Evolutionary conservation across 2,329 filamentous ascomycete genomes (phyloP).

Genomic region (Arthrobotrys megalospora): DNA sequence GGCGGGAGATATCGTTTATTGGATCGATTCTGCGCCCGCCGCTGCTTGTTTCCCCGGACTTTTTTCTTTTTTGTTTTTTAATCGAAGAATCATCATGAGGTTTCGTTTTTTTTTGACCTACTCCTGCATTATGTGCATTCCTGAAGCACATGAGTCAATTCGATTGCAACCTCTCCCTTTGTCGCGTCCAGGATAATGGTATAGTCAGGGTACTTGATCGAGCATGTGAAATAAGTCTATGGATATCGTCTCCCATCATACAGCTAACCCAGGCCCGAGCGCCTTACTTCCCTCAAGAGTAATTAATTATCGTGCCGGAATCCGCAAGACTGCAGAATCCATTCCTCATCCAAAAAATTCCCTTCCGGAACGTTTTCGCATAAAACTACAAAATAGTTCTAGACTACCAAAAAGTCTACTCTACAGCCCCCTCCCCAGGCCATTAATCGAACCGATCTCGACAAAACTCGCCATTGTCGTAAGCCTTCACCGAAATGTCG

Average conservation of each 20-base stretch:
- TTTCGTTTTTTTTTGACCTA: neutral
- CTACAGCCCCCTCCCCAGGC: too few species aligned
- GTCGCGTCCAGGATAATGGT: too few species aligned
- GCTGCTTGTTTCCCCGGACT: conserved; percentile 21
- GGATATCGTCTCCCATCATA: too few species aligned
- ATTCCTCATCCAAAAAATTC: neutral
- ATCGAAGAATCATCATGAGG: neutral
- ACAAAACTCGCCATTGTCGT: conserved; percentile 3
- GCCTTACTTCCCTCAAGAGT: neutral
- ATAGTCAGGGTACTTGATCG: too few species aligned
- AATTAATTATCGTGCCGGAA: conserved; percentile 19
- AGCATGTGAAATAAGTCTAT: conserved; percentile 1
- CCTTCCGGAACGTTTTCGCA: conserved; percentile 36
- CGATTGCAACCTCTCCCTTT: conserved; percentile 9
- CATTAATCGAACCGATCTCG: neutral
- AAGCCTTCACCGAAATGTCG: conserved; percentile 20
- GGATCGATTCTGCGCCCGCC: too few species aligned
- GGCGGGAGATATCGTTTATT: neutral
- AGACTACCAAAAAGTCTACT: too few species aligned
- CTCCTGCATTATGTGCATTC: conserved; percentile 31
- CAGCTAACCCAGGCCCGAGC: too few species aligned
- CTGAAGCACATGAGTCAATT: conserved; percentile 10
- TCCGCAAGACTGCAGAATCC: neutral
- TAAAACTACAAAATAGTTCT: neutral
- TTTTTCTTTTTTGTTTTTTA: conserved; percentile 11